These are phyloP conservation scores for Dissophora ornata DNA, from an alignment of 192 early-diverging fungal species.

Conservation along the genomic window DNA sequence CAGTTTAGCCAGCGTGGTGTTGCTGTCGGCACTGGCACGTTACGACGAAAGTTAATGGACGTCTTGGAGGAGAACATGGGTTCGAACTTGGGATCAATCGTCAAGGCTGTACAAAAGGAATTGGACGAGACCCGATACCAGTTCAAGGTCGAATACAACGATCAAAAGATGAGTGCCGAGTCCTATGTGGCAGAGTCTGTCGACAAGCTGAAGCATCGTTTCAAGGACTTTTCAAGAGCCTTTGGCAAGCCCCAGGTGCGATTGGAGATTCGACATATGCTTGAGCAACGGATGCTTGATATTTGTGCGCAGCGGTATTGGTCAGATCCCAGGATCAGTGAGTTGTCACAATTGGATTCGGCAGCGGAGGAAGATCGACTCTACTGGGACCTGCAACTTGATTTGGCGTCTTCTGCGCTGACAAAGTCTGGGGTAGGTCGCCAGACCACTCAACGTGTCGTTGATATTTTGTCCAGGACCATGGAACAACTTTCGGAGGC, in stretches of 20 bases:
- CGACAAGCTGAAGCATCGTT: constrained; percentile 92
- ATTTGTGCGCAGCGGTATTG: constrained; percentile 95
- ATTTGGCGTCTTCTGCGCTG: constrained; percentile 83
- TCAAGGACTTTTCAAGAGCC: constrained; percentile 91
- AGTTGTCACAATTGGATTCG: constrained; percentile 72
- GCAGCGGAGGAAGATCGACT: constrained; percentile 65
- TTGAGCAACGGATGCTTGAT: constrained; percentile 90
- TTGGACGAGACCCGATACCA: constrained; percentile 96
- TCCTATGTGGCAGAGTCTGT: constrained; percentile 96
- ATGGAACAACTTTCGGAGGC: constrained; percentile 82
- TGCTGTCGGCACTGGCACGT: constrained; percentile 85
- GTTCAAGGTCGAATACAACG: constrained; percentile 99
- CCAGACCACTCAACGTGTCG: constrained; percentile 91
- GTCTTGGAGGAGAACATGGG: constrained; percentile 95
- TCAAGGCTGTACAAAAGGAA: constrained; percentile 94
- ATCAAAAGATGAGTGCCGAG: constrained; percentile 93
- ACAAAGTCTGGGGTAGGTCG: constrained; percentile 96
- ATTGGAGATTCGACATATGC: constrained; percentile 89
- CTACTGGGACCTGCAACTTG: constrained; percentile 88
- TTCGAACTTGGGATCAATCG: constrained; percentile 79
- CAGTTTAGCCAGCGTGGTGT: constrained; percentile 73
- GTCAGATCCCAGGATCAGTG: constrained; percentile 78
- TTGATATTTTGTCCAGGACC: constrained; percentile 85
- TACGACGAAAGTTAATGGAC: constrained; percentile 88
- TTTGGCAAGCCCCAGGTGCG: constrained; percentile 97